Conservation (phyloP, 176 grass and related monocot species). For the Typha latifolia region DNA sequence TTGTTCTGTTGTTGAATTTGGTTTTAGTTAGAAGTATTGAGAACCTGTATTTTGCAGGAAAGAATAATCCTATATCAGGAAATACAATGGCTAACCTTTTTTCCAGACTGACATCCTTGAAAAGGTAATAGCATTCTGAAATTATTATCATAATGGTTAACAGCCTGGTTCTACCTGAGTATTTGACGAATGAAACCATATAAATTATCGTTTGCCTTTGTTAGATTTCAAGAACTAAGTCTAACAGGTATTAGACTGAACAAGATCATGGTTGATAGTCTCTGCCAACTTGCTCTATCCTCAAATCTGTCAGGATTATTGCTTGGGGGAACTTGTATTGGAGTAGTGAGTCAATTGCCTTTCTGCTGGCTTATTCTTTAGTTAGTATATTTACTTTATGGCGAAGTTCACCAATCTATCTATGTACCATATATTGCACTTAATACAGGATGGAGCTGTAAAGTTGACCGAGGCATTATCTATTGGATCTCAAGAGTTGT, state of each 20-base stretch:
- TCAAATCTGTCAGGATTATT: slow-evolving; percentile 53
- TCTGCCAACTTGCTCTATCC: slow-evolving; percentile 64
- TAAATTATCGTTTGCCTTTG: slow-evolving; percentile 14
- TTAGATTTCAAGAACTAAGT: slow-evolving; percentile 85
- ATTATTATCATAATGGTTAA: slow-evolving; percentile 23
- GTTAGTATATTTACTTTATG: not conserved
- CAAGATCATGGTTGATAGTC: slow-evolving; percentile 52
- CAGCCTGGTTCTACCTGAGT: slow-evolving; percentile 7
- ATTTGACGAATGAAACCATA: slow-evolving; percentile 9
- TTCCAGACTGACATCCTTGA: slow-evolving; percentile 72
- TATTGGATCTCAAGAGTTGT: slow-evolving; percentile 56
- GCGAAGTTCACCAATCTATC: not conserved
- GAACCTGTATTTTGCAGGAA: slow-evolving; percentile 44
- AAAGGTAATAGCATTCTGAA: slow-evolving; percentile 41
- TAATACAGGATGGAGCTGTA: slow-evolving; percentile 47
- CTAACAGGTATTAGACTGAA: slow-evolving; percentile 79
- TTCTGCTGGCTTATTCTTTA: slow-evolving; percentile 8
- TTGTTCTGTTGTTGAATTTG: not conserved
- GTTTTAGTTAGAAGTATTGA: not conserved
- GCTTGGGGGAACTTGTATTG: slow-evolving; percentile 72
- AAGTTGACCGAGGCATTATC: slow-evolving; percentile 54
- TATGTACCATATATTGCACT: slow-evolving; percentile 2
- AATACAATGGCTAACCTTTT: slow-evolving; percentile 81
- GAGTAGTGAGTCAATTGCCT: slow-evolving; percentile 40
- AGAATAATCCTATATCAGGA: slow-evolving; percentile 79